phyloP scores from a whole-genome alignment of 805 yeast genomes.

The Blastobotrys mokoenaii region DNA sequence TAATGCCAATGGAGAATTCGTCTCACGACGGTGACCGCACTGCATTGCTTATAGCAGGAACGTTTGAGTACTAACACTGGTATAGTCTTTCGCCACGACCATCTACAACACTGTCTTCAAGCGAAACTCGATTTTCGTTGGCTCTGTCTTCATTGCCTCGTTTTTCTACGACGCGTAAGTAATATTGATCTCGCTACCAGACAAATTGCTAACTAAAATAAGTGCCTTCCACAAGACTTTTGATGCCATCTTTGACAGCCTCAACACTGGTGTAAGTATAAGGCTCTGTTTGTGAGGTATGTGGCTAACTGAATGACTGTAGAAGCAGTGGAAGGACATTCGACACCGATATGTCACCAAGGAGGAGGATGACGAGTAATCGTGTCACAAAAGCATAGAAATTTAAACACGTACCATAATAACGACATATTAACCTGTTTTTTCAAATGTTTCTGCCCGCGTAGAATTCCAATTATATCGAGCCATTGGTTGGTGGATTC shows the following conservation, averaged over 20 bases:
- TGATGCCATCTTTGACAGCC: slow-evolving; percentile 29
- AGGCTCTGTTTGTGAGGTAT: background rate
- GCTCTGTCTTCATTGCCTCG: slow-evolving; percentile 73
- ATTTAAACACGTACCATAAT: no score
- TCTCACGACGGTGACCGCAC: no score
- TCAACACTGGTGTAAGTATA: slow-evolving; percentile 30
- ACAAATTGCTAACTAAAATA: slow-evolving; percentile 7
- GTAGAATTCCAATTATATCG: no score
- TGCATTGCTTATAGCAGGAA: background rate
- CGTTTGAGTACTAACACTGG: background rate
- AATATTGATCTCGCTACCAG: background rate
- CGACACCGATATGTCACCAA: slow-evolving; percentile 19
- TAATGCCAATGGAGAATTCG: no score
- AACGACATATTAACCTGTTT: slow-evolving; percentile 3
- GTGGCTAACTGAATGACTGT: background rate
- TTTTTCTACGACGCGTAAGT: slow-evolving; percentile 53
- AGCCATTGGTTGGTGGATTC: no score
- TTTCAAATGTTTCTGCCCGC: background rate
- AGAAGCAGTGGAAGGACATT: slow-evolving; percentile 28
- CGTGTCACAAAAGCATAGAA: background rate
- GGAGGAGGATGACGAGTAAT: slow-evolving; percentile 21
- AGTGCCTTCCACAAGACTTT: slow-evolving; percentile 29
- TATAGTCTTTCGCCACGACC: slow-evolving; percentile 35
- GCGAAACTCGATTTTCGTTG: slow-evolving; percentile 86
- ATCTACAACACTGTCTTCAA: slow-evolving; percentile 65